Evolutionary conservation across 177 flowering plant genomes (phyloP), one percentile per base, ranked within the genome.

Genomic region (Vitis hybrid): DNA sequence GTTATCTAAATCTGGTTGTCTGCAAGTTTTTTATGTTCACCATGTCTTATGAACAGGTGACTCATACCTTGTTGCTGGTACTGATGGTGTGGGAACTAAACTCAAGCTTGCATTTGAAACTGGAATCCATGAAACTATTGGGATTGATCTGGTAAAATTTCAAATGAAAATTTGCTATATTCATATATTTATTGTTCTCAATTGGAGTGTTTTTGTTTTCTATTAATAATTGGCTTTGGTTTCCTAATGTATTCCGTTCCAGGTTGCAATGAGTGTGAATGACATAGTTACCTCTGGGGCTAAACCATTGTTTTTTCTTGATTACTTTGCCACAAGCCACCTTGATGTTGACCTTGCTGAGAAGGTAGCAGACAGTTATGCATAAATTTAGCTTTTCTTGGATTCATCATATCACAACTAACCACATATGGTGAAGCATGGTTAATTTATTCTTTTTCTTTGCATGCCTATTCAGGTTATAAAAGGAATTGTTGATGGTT

Each of bases 191-290:
- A 39, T 39, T 39, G 48, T 39, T 39, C 0, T 39, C 48, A 39
- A 39, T 39, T 39, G 48, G 48, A 39, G 48, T 39, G 48, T 62
- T 57, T 61, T 48, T 18, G 15, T 29, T 62, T 12, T 18, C 12
- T 56, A 11, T 52, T 63, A 16, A 5, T 51, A 4, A 18, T n/a
- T 29, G 55, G 51, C 9, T 65, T 55, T 51, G 55, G 13, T 10
- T 16, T 48, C n/a, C 45, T 74, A 31, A 77, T 71, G 16, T 45
- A 26, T 50, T 74, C 15, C 18, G 49, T 11, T 66, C 53, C 79
- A 95, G 99, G 99, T 95, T 72, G 99, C 99, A 1, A 95, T 95
- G 99, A 95, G 98, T 80, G 97, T 95, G 45, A 95, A 95, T 71
- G 99, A 95, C 72, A 93, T 93, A 74, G 82, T 95, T 75, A 95